These are phyloP conservation scores for Cystobasidiaceae sp. DNA, from an alignment of 1,284 basidiomycete genomes.

Conservation along the genomic window DNA sequence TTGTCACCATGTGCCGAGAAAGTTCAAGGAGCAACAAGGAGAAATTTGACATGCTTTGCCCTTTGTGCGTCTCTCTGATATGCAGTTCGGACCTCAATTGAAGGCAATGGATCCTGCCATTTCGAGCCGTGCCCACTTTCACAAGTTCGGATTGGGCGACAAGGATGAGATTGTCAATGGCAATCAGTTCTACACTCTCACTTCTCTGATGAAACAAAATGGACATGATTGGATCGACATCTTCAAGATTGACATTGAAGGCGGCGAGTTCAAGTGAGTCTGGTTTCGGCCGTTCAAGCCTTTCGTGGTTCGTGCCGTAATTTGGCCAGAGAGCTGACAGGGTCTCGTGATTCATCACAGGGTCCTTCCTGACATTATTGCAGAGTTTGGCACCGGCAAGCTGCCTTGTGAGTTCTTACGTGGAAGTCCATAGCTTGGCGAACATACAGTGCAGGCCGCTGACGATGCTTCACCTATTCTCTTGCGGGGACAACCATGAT, in stretches of 20 bases:
- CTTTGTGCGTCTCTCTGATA: background rate
- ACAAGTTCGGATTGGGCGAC: slow-evolving; percentile 8
- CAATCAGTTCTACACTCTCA: slow-evolving; percentile 22
- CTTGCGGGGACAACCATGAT: too few relatives aligned
- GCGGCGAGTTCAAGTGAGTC: slow-evolving; percentile 24
- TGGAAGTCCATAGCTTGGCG: too few relatives aligned
- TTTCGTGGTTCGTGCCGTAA: too few relatives aligned
- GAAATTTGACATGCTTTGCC: background rate
- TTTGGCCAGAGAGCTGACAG: too few relatives aligned
- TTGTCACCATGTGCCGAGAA: too few relatives aligned
- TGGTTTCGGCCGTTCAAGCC: too few relatives aligned
- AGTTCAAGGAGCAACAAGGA: too few relatives aligned
- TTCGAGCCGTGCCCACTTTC: slow-evolving; percentile 22
- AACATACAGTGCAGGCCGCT: background rate
- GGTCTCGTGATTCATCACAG: background rate
- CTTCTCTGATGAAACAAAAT: slow-evolving; percentile 28
- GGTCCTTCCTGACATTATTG: slow-evolving; percentile 19
- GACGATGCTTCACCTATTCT: background rate
- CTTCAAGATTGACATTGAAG: slow-evolving; percentile 25
- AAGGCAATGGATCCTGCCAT: slow-evolving; percentile 10
- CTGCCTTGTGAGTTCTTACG: slow-evolving; percentile 24
- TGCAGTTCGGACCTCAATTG: slow-evolving; percentile 22
- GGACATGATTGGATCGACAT: slow-evolving; percentile 31
- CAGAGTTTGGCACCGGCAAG: slow-evolving; percentile 7
- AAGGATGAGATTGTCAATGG: slow-evolving; percentile 13